Percentiles rank a stretch among this genome's conserved stretches.
Evolutionary conservation across 768 basidiomycete species (phyloP).

Genomic region (Asterophora lycoperdoides): DNA sequence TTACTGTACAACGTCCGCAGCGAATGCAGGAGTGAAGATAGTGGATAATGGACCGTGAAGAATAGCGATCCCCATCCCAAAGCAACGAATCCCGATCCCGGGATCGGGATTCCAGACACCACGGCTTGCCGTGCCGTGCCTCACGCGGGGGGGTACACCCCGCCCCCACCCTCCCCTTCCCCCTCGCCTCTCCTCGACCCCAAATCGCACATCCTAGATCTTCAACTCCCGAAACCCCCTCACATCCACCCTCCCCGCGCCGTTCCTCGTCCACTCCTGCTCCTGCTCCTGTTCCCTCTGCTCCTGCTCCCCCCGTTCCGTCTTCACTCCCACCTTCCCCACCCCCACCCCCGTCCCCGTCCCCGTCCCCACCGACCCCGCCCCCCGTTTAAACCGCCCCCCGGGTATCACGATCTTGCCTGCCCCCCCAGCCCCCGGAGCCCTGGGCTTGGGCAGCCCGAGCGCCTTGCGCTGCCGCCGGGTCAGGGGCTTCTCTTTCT

Average conservation of each 20-base stretch:
- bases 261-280: slow-evolving; percentile 59
- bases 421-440: too few relatives aligned
- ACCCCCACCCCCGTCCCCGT: slow-evolving; percentile 17
- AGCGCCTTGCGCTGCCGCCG: slow-evolving; percentile 65
- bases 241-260: slow-evolving; percentile 69
- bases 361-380: slow-evolving; percentile 20
- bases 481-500: slow-evolving; percentile 44
- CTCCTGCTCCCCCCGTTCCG: slow-evolving; percentile 26
- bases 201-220: slow-evolving; percentile 35
- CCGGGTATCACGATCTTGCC: slow-evolving; percentile 71
- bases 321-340: slow-evolving; percentile 31
- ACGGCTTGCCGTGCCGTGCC: too few relatives aligned
- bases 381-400: slow-evolving; percentile 37
- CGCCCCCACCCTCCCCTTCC: too few relatives aligned
- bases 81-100: too few relatives aligned
- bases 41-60: too few relatives aligned
- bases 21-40: too few relatives aligned
- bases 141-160: too few relatives aligned
- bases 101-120: too few relatives aligned
- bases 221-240: slow-evolving; percentile 74
- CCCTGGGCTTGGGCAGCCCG: slow-evolving; percentile 63
- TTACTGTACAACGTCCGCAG: too few relatives aligned
- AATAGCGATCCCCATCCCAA: too few relatives aligned
- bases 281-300: slow-evolving; percentile 26
- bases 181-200: neutral